Evolutionary conservation across 192 early-diverging fungal species (phyloP).

Genomic region (Cetraspora pellucida): DNA sequence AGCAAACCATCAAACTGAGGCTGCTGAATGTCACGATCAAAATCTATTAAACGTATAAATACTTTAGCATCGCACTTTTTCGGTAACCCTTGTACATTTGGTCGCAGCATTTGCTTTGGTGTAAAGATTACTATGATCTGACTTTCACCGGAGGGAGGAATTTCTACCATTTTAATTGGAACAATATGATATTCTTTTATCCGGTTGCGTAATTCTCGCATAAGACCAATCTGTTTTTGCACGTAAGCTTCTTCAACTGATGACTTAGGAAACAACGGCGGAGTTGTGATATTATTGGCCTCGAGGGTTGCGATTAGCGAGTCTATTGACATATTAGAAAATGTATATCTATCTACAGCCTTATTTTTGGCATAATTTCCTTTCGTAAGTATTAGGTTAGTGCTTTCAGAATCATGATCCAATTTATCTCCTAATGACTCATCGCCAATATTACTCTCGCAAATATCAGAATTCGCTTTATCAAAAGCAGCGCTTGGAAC

Average conservation of each 20-base stretch:
- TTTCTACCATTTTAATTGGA: slow-evolving; percentile 59
- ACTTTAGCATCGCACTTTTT: slow-evolving; percentile 83
- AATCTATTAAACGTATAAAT: slow-evolving; percentile 83
- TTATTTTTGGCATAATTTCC: background rate
- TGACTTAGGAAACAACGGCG: slow-evolving; percentile 69
- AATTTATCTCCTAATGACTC: too few species aligned
- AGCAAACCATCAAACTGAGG: slow-evolving; percentile 78
- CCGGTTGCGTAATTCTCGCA: slow-evolving; percentile 71
- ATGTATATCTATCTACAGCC: background rate
- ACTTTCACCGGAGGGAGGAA: slow-evolving; percentile 65
- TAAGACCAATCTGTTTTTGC: slow-evolving; percentile 64
- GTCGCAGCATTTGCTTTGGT: slow-evolving; percentile 55
- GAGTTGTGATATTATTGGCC: slow-evolving; percentile 55
- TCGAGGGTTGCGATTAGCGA: slow-evolving; percentile 66
- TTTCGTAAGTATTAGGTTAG: too few species aligned
- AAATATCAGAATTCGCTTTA: background rate
- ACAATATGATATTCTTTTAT: slow-evolving; percentile 72
- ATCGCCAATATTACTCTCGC: background rate
- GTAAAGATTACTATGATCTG: slow-evolving; percentile 79
- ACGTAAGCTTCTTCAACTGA: slow-evolving; percentile 76
- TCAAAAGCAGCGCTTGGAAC: background rate
- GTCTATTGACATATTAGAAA: slow-evolving; percentile 52
- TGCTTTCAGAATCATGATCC: too few species aligned
- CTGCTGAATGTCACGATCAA: slow-evolving; percentile 79
- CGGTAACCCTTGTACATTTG: slow-evolving; percentile 69